These are phyloP conservation scores for Chrysoporthe puriensis DNA, from an alignment of 2,329 filamentous ascomycete species.

Conservation along the genomic window DNA sequence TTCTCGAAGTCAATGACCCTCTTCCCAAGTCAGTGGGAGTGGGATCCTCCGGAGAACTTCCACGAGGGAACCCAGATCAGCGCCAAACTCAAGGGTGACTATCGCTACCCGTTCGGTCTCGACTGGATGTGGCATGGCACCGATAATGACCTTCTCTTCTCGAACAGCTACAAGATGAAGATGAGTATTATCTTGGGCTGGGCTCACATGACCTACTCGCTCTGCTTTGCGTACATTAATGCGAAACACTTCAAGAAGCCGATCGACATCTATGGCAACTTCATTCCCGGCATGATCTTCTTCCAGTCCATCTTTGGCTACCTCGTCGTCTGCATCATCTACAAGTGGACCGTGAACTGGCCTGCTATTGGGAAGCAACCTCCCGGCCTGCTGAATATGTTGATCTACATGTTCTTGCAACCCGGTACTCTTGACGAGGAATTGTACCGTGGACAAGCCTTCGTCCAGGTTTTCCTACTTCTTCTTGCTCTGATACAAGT, in stretches of 20 bases:
- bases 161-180: slow-evolving; percentile 99
- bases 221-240: slow-evolving; percentile 91
- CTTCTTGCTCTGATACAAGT: slow-evolving; percentile 85
- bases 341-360: slow-evolving; percentile 98
- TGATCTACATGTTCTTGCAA: slow-evolving; percentile 98
- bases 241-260: slow-evolving; percentile 92
- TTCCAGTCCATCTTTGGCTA: slow-evolving; percentile 99
- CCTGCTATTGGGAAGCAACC: slow-evolving; percentile 65
- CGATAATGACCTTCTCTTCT: slow-evolving; percentile 93
- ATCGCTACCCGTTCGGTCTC: slow-evolving; percentile 93
- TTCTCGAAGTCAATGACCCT: slow-evolving; percentile 93
- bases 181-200: slow-evolving; percentile 97
- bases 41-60: slow-evolving; percentile 68
- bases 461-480: slow-evolving; percentile 77
- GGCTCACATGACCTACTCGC: slow-evolving; percentile 98
- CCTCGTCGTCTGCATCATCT: slow-evolving; percentile 88
- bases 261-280: slow-evolving; percentile 97
- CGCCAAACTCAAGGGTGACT: slow-evolving; percentile 68
- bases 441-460: slow-evolving; percentile 77
- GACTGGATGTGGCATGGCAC: slow-evolving; percentile 97
- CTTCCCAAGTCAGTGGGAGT: slow-evolving; percentile 90
- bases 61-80: slow-evolving; percentile 65
- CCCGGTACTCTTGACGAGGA: slow-evolving; percentile 75
- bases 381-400: slow-evolving; percentile 93
- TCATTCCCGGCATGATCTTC: slow-evolving; percentile 97